Evolutionary conservation across 768 basidiomycete genomes (phyloP), one percentile per base, ranked within the genome.

Genomic region (Lactarius sp.): DNA sequence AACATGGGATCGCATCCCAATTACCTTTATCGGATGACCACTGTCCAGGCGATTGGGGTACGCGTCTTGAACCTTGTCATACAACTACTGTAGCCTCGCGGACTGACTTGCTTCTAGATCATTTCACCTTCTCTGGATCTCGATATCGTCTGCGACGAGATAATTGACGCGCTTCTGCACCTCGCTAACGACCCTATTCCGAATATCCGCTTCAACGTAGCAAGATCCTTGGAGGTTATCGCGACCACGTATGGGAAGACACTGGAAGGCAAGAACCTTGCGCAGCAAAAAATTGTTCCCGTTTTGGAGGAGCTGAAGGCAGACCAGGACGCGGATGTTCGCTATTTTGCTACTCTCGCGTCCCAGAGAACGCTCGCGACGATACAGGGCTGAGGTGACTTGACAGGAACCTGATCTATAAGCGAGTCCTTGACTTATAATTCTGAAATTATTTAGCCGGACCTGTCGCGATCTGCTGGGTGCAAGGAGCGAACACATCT

Each of bases 201-300:
- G 59, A 99, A 99, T 76, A 98, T 99, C 74, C 92, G 97, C 42
- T 99, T 99, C 82, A 98, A 98, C 73, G 95, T 98, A 34, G 90
- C 95, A 31, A 98, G 98, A 75, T 88, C 91, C 33, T 78, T 98
- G 69, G 96, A 98, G 77, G 85, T 93, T 14, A 81, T 98, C 69
- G 92, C 92, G 1, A 78, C 77, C 16, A 83, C 89, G 0, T 87
- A 91, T 68, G 85, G 82, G 20, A 74, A 75, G 55, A 77, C 78
- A 6, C 71, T 81, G 0, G 89, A 92, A 59, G 97, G 96, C 7
- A 82, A 79, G 56, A 83, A 88, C 65, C 82, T 98, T 64, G 80
- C 90, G 31, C 80, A 82, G 67, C 80, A 86, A 66, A 86, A 84
- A 73, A 81, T 98, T 62, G 74, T 89, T 16, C 92, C 95, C n/a